A percentile compares a stretch with the other conserved stretches of the same genome.
Conservation (phyloP, 257 asterid species). For the Primulina eburnea region DNA sequence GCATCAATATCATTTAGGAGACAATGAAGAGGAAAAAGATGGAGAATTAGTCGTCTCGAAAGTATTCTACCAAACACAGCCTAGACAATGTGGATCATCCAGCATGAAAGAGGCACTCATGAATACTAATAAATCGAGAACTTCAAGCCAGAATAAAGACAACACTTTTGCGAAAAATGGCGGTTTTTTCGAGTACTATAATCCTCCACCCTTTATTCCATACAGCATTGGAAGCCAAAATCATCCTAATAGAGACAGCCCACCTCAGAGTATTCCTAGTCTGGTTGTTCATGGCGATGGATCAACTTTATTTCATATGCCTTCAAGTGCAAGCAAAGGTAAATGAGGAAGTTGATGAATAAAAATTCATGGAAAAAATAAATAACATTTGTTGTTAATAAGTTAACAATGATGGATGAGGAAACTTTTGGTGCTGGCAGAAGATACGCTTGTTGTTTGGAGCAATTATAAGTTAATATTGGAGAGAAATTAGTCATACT, state of each 20-base stretch:
- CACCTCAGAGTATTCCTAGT: constrained; percentile 46
- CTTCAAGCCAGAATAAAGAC: constrained; percentile 6
- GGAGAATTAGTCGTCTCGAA: constrained; percentile 89
- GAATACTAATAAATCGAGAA: constrained; percentile 3
- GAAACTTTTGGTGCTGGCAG: constrained; percentile 3
- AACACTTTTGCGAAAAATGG: constrained; percentile 18
- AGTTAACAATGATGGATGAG: constrained; percentile 10
- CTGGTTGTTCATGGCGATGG: constrained; percentile 57
- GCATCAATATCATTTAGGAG: constrained; percentile 91
- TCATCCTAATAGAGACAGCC: constrained; percentile 29
- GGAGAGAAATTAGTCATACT: constrained; percentile 4
- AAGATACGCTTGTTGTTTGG: background rate
- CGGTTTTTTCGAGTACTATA: constrained; percentile 44
- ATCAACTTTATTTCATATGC: constrained; percentile 55
- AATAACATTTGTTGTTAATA: background rate
- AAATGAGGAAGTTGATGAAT: constrained; percentile 29
- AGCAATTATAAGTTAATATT: constrained; percentile 14
- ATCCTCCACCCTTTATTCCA: constrained; percentile 28
- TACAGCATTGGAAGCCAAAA: constrained; percentile 34
- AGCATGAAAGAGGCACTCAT: constrained; percentile 29
- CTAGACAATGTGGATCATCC: constrained; percentile 66
- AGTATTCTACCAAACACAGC: constrained; percentile 94
- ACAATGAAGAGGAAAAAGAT: constrained; percentile 79
- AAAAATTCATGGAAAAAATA: constrained; percentile 3
- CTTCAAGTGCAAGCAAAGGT: constrained; percentile 64